Evolutionary conservation across 176 grass and related monocot species (phyloP), one percentile per base, ranked within the genome.

Genomic region (Avena atlantica): DNA sequence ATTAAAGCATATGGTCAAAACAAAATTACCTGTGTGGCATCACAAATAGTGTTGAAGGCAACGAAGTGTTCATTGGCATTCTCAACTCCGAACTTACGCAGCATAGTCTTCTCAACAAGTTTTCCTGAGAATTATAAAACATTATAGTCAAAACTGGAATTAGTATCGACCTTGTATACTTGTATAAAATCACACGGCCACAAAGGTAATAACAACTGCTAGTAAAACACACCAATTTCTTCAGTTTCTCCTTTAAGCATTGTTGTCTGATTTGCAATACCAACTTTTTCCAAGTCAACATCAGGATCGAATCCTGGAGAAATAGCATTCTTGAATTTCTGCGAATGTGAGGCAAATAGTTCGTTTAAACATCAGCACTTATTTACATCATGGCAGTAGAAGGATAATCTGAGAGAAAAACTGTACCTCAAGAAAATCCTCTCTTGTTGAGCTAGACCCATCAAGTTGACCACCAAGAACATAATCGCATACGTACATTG

Each of bases 191-290:
- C 8, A 87, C 24, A 80, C 14, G 19, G 7, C 12, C 56, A 78
- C 72, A 47, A 81, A 56, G 62, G 13, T 16, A 85, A 60, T 14
- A 70, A 61, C 12, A 75, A 44, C 29, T 78, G 42, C 9, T 29
- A 47, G 14, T 62, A 73, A 40, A 79, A 9, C 82, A 9, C 59
- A 96, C 94, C 97, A 55, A 99, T 99, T 62, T 99, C 94, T 88
- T 99, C 97, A 81, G 97, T 99, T 91, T 99, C 97, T 79, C 97
- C 94, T 92, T 99, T 99, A 65, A 99, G 90, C 97, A 99, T 99
- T 74, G 97, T 99, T 90, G 97, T 99, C 86, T 99, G 97, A 94
- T 99, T 99, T 74, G 97, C 97, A 90, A 99, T 99, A 15, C 97
- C 97, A 36, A 93, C 76, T 91, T 90, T 99, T 37, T 56, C 83